Evolutionary conservation across 495 filamentous ascomycete genomes (phyloP), one percentile per base, ranked within the genome.

Genomic region (Aspergillus cavernicola): DNA sequence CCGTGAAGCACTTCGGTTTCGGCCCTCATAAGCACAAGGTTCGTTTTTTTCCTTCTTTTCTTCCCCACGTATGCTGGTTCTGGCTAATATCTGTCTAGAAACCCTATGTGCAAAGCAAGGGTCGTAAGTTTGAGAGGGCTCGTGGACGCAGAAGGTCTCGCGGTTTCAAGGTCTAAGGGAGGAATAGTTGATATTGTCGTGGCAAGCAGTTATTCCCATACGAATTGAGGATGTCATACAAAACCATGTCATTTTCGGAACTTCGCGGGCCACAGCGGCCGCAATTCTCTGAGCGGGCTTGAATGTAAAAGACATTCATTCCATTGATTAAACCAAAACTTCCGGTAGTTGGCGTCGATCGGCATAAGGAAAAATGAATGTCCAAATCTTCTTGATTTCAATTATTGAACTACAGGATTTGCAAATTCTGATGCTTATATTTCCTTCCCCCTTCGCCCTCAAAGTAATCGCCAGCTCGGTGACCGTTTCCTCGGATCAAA

Each of bases 1-100:
- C 93, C 42, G 80, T 97, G 67, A 97, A 96, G 86, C 95, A 97
- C 80, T 97, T 98, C 71, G 93, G 93, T 64, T 86, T 98, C 62
- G 93, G 93, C 46, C 93, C 93, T 43, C 93, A 98, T 82, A 89
- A 84, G 73, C 80, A 95, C 82, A 97, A 98, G 88, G 89, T 92
- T 69, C 22, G 40, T 49, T 10, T 31, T 6, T 7, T 50, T 28
- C 44, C 23, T 38, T 31, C 4, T 7, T 50, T 28, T 46, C 23
- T 38, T 9, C 35, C 35, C 47, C 15, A 4, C 29, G 19, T 7
- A 16, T 24, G 10, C 24, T 2, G 36, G 45, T 46, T 44, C 3
- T 11, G 18, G 24, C 61, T 72, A 57, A 70, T 63, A 39, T 47
- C 9, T 19, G 35, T 62, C 47, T 58, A 90, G 90, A 95, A 95